Conservation (phyloP, 768 basidiomycete species). For the Leccinum boreale region DNA sequence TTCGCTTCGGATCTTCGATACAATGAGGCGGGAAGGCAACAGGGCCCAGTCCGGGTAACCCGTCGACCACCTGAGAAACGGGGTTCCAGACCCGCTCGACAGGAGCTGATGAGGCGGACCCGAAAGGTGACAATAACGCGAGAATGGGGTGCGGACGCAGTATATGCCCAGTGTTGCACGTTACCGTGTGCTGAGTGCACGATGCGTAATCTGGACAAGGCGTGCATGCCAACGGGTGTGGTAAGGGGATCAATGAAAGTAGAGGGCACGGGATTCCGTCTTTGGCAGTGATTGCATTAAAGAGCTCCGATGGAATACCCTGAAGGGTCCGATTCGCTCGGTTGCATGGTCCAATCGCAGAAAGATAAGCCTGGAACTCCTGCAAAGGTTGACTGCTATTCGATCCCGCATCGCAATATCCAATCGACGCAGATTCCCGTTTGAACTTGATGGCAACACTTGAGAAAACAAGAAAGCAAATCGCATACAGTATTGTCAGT, state of each 20-base stretch:
- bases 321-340: slow-evolving; percentile 50
- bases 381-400: slow-evolving; percentile 58
- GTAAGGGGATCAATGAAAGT: slow-evolving; percentile 51
- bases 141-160: slow-evolving; percentile 61
- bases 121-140: slow-evolving; percentile 39
- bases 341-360: slow-evolving; percentile 55
- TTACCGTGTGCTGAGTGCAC: slow-evolving; percentile 54
- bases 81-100: slow-evolving; percentile 44
- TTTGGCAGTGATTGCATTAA: slow-evolving; percentile 24
- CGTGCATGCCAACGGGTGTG: slow-evolving; percentile 62
- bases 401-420: slow-evolving; percentile 69
- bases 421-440: slow-evolving; percentile 63
- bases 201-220: slow-evolving; percentile 69
- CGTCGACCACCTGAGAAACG: slow-evolving; percentile 51
- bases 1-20: slow-evolving; percentile 73
- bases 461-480: slow-evolving; percentile 34
- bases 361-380: slow-evolving; percentile 40
- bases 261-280: slow-evolving; percentile 49
- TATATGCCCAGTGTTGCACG: slow-evolving; percentile 67
- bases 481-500: slow-evolving; percentile 41
- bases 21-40: slow-evolving; percentile 75
- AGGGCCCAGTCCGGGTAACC: slow-evolving; percentile 73
- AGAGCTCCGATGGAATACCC: slow-evolving; percentile 30
- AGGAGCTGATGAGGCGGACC: slow-evolving; percentile 36
- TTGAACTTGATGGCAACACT: slow-evolving; percentile 52